Percentiles rank a stretch among this genome's conserved stretches.
Evolutionary conservation across 805 yeast species (phyloP).

Genomic region (Wickerhamiella occidentalis): DNA sequence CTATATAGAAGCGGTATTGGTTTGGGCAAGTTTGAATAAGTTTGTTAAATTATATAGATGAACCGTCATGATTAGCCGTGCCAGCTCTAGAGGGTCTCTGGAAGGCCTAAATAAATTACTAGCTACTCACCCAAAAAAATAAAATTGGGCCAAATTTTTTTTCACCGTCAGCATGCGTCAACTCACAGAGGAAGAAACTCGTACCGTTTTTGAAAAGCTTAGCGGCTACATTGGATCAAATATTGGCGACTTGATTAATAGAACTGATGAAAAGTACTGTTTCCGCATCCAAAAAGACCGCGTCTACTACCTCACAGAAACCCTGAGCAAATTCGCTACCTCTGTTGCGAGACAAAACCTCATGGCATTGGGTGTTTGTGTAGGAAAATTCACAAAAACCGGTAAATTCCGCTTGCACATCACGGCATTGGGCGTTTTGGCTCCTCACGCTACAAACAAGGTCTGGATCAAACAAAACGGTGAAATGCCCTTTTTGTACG

Average conservation of each 20-base stretch:
- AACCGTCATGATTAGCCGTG: too few relatives aligned
- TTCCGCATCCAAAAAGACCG: slow-evolving; percentile 93
- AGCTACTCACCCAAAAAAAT: too few relatives aligned
- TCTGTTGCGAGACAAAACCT: slow-evolving; percentile 78
- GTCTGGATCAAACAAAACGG: slow-evolving; percentile 96
- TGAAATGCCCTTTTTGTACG: slow-evolving; percentile 96
- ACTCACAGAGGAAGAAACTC: slow-evolving; percentile 92
- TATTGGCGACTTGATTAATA: slow-evolving; percentile 75
- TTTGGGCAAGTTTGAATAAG: too few relatives aligned
- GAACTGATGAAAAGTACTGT: slow-evolving; percentile 75
- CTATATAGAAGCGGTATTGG: too few relatives aligned
- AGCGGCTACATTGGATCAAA: slow-evolving; percentile 97
- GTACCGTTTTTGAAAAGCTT: slow-evolving; percentile 86
- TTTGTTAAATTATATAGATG: too few relatives aligned
- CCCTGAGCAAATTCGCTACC: slow-evolving; percentile 76
- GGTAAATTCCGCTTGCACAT: slow-evolving; percentile 93
- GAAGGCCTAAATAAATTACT: too few relatives aligned
- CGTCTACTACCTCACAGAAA: slow-evolving; percentile 78
- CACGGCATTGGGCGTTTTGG: slow-evolving; percentile 72
- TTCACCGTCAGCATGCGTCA: slow-evolving; percentile 54
- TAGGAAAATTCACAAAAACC: slow-evolving; percentile 95
- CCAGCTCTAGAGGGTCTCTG: too few relatives aligned
- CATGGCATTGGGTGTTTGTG: slow-evolving; percentile 86
- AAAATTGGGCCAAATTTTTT: neutral
- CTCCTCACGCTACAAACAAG: slow-evolving; percentile 83